These are phyloP conservation scores for Sugiyamaella smithiae DNA, from an alignment of 805 yeast species.

Conservation along the genomic window DNA sequence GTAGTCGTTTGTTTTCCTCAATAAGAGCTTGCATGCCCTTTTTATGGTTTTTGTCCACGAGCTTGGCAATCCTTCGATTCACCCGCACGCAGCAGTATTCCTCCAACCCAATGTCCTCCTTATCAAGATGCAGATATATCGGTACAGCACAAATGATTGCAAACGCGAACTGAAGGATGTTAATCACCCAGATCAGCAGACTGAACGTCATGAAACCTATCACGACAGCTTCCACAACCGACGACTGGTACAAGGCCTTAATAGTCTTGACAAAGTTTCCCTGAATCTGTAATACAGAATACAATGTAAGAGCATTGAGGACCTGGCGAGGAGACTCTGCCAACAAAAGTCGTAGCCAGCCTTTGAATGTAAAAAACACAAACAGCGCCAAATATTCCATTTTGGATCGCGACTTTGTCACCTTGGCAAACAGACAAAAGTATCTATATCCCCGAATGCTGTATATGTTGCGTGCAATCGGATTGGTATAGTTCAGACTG, in stretches of 20 bases:
- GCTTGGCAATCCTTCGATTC: constrained; percentile 52
- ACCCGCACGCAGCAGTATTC: constrained; percentile 61
- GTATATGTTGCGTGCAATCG: constrained; percentile 56
- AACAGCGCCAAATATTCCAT: constrained; percentile 68
- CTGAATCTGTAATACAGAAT: constrained; percentile 44
- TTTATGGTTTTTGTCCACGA: constrained; percentile 44
- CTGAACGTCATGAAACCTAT: constrained; percentile 74
- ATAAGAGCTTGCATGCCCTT: constrained; percentile 30
- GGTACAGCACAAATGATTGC: constrained; percentile 55
- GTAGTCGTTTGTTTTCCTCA: constrained; percentile 26
- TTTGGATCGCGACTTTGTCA: constrained; percentile 58
- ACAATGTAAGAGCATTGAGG: constrained; percentile 71
- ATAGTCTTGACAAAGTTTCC: constrained; percentile 40
- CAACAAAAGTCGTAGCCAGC: constrained; percentile 57
- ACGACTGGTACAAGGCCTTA: constrained; percentile 54
- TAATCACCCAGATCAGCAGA: constrained; percentile 67
- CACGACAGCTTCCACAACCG: constrained; percentile 65
- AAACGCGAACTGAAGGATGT: constrained; percentile 52
- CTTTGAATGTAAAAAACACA: constrained; percentile 62
- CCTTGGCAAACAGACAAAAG: constrained; percentile 69
- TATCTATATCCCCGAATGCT: constrained; percentile 58
- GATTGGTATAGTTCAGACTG: constrained; percentile 66
- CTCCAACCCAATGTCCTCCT: constrained; percentile 45
- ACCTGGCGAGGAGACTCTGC: constrained; percentile 90
- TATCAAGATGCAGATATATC: constrained; percentile 45